Base-by-base conservation (phyloP, 116 monocot species). In the Phalaenopsis hybrid region DNA sequence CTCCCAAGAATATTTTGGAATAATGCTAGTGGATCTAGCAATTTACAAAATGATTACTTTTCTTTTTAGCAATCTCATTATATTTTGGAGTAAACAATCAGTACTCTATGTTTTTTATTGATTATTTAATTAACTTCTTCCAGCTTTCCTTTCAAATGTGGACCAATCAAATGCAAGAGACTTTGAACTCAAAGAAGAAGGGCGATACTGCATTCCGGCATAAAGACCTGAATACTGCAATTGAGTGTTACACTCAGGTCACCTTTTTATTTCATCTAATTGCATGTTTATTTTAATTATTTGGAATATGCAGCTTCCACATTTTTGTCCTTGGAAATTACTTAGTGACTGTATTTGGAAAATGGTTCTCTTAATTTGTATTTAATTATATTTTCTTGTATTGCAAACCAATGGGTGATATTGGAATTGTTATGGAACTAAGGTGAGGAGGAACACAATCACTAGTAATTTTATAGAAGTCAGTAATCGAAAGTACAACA, bases 131-230 rank as follows among this genome's bases (percentile, higher is more conserved):
- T 70, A 31, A 46, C 83, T 81, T 63, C 83, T 81, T 63, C 88
- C 88, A 94, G 94, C 87, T 91, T 37, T 94, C 94, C 50, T 94
- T 94, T 80, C 94, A 94, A 70, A 90, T 94, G 94, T 94, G 94
- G 94, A 94, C 94, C 28, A 84, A 90, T 86, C 94, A 94, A 79
- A 94, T 94, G 94, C 94, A 94, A 90, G 94, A 94, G 59, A 91
- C 92, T 69, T 79, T 91, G 82, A 88, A 87, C 85, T 91, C 94
- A 28, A 94, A 94, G 86, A 94, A 94, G 87, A 91, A 90, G 86
- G 94, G 94, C 16, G 94, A 94, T 72, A 77, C 57, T 84, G 89
- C 94, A 34, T 94, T 94, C 70, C 83, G 90, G 17, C 90, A 90
- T 4, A 94, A 94, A 75, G 94, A 94, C 79, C 89, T 94, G 55